Conservation (phyloP, 2,329 filamentous ascomycete genomes). For the Septoria linicola region DNA sequence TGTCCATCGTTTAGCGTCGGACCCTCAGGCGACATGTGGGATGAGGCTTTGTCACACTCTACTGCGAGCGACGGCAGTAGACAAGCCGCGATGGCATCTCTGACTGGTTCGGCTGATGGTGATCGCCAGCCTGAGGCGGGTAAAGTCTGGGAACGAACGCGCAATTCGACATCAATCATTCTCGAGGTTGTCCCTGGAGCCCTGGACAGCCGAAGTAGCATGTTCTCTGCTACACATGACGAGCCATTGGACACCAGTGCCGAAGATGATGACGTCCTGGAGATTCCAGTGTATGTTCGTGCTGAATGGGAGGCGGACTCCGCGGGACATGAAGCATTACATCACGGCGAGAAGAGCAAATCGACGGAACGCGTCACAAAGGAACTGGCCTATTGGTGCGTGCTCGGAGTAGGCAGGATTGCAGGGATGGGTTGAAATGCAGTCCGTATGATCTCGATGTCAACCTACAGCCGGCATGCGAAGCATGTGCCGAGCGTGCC, state of each 20-base stretch:
- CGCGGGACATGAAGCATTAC: slow-evolving; percentile 60
- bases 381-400: slow-evolving; percentile 94
- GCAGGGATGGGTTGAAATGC: slow-evolving; percentile 29
- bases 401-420: slow-evolving; percentile 83
- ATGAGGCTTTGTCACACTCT: slow-evolving; percentile 71
- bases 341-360: slow-evolving; percentile 45
- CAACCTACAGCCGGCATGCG: too few relatives aligned
- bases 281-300: slow-evolving; percentile 92
- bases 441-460: background rate
- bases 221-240: slow-evolving; percentile 32
- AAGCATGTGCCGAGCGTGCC: slow-evolving; percentile 1
- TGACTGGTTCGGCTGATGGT: slow-evolving; percentile 44
- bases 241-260: slow-evolving; percentile 46
- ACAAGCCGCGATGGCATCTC: slow-evolving; percentile 35
- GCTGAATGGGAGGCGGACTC: slow-evolving; percentile 82
- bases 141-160: slow-evolving; percentile 91
- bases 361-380: slow-evolving; percentile 71
- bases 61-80: slow-evolving; percentile 30
- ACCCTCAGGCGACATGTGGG: slow-evolving; percentile 83
- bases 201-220: slow-evolving; percentile 38
- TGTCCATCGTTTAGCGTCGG: slow-evolving; percentile 94
- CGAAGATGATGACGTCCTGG: slow-evolving; percentile 65
- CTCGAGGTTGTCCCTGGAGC: slow-evolving; percentile 75
- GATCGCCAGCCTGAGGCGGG: slow-evolving; percentile 74
- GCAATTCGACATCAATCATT: slow-evolving; percentile 94